Base-by-base conservation (phyloP, 2,329 filamentous ascomycete genomes). In the Trichoderma sp. region DNA sequence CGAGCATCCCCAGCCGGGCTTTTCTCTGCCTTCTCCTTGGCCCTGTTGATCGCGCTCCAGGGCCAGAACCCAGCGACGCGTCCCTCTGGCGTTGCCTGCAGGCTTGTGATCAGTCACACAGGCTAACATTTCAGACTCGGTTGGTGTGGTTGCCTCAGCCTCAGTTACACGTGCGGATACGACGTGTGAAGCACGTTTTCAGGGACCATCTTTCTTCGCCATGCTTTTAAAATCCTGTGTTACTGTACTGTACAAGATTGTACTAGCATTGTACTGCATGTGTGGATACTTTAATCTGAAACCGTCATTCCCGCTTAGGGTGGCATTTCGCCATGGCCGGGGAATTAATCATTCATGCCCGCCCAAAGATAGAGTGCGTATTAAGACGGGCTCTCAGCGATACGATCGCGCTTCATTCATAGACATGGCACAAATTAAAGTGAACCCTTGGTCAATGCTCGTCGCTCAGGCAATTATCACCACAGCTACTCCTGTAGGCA, bases 371-470 rank as follows among this genome's bases (percentile, higher is more conserved):
- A 64, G 21, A 64, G 30, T 64, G 46, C 46, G 49, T 26, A 37
- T 52, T 26, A 24, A 28, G 16, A 63, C 30, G 46, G 21, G 59
- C 49, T 37, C 30, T 32, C 34, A 32, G 26, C 11, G 30, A 52
- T 28, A 60, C 24, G 58, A 59, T 46, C 28, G 58, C 18, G 37
- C 58, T 46, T 8, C 13, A 54, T 54, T 54, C 18, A 13, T 18
- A 30, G 21, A 30, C 24, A 54, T 24, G 51, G 16, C n/a, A 61
- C n/a, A 51, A 63, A 21, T 43, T 37, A 49, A 56, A n/a, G n/a
- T 28, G 55, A 67, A 60, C 65, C 56, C 32, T 46, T 59, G 65
- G 55, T 32, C 46, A 37, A 60, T 59, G 65, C 21, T 18, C 21
- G 46, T 60, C 52, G 54, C 54, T 59, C 26, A 51, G 52, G 46